Evolutionary conservation across 371 early-diverging fungal genomes (phyloP), one percentile per base, ranked within the genome.

Genomic region (Mortierella sp.): DNA sequence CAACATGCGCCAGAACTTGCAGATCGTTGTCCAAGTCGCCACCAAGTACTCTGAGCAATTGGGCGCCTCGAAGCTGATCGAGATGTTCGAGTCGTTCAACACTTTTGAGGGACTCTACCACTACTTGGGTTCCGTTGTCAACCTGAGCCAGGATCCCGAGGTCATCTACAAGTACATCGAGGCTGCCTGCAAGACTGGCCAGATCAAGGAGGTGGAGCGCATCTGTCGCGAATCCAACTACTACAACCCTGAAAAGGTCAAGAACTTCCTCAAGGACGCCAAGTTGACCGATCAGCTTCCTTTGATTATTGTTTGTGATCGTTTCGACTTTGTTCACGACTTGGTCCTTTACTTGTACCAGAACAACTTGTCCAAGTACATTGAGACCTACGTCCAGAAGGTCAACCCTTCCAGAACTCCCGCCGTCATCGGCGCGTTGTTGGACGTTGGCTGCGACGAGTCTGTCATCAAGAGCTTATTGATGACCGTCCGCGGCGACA

Each of bases 111-210:
- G 98, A 88, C 89, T 91, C 82, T 84, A 88, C 82, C 98, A 98
- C 88, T 99, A 96, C 90, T 90, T 98, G 73, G 99, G 98, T 0
- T 94, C 99, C 1, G 94, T 98, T 71, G 98, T 98, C 84, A 98
- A 98, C 89, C 93, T 97, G 81, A 97, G 97, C 80, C 95, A 97
- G 82, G 99, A 99, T 80, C 93, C 96, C 11, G 95, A 97, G 45
- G 99, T 99, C 6, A 97, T 98, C 81, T 98, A 97, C 93, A 98
- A 97, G 91, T 99, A 99, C 88, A 98, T 99, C 77, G 97, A 99
- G 89, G 97, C 99, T 44, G 99, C 98, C 9, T 95, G 95, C 80
- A 92, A 94, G 57, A 96, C 97, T 45, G 98, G 98, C 13, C 99
- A 99, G 89, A 89, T 96, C 70, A 98, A 98, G 91, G 99, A 99